These are phyloP conservation scores for Paratinospora sagittata DNA, from an alignment of 164 flowering plant species.

Conservation along the genomic window DNA sequence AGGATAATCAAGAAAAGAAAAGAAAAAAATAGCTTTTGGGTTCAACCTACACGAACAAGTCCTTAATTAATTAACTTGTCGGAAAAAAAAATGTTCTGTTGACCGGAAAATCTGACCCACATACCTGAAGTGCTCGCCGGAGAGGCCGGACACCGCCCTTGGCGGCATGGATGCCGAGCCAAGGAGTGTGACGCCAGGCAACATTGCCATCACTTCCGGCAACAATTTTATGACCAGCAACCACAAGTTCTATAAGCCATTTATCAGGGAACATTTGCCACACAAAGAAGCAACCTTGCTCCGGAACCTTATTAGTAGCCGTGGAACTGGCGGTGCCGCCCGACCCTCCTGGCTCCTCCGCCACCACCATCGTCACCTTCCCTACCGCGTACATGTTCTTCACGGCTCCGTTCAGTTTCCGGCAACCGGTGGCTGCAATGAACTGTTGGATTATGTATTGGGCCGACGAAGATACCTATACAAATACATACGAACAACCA, in stretches of 20 bases:
- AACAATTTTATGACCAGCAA: conserved; percentile 56
- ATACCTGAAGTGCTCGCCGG: conserved; percentile 83
- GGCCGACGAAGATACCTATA: conserved; percentile 62
- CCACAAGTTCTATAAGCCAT: conserved; percentile 83
- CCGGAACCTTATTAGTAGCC: conserved; percentile 28
- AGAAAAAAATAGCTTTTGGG: too few relatives aligned
- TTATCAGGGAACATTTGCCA: conserved; percentile 88
- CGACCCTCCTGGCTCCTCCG: conserved; percentile 29
- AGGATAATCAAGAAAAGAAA: too few relatives aligned
- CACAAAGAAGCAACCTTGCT: conserved; percentile 65
- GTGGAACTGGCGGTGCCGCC: conserved; percentile 2
- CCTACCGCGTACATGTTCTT: conserved; percentile 75
- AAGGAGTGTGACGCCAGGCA: conserved; percentile 89
- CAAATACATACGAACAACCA: neutral
- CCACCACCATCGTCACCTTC: conserved; percentile 52
- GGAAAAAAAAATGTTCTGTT: too few relatives aligned
- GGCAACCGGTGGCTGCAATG: conserved; percentile 78
- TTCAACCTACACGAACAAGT: too few relatives aligned
- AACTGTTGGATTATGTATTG: conserved; percentile 81
- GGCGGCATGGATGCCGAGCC: conserved; percentile 84
- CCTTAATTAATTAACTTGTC: too few relatives aligned
- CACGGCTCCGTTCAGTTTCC: conserved; percentile 26
- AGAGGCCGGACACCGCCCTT: conserved; percentile 85
- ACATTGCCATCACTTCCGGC: conserved; percentile 87
- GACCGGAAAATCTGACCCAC: neutral